Base-by-base conservation (phyloP, 129 eudicot genomes). In the Pulicaria dysenterica region DNA sequence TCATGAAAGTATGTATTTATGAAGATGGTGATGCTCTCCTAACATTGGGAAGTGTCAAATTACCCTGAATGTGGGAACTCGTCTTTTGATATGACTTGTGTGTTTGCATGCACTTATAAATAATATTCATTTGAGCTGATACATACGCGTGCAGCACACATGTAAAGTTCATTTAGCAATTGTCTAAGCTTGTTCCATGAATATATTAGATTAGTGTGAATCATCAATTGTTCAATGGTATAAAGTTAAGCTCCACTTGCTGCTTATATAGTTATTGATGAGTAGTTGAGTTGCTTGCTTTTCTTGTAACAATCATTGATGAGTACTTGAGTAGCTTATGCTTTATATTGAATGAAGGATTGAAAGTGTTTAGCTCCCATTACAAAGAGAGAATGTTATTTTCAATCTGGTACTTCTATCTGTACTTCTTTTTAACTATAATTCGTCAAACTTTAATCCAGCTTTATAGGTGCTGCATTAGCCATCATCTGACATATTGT, bases 1-100 rank as follows among this genome's bases (percentile, higher is more conserved):
- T 56, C 40, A 3, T 13, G 24, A 11, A 62, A 51, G 54, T 49
- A 50, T 70, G 58, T 63, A 62, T 24, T 69, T 72, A 70, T 71
- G 34, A 53, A 40, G 5, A 36, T 3, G 66, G 42, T 14, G 16
- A 8, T 24, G 44, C 5, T 12, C 15, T 11, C 3, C 10, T 8
- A 59, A 5, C 24, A 24, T 24, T 24, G 31, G 31, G 31, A 24
- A 24, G 31, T 24, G 31, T 24, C 31, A 24, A 24, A 2, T 24
- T 24, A 24, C 31, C 31, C 31, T 24, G 31, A 24, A 24, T 24
- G 31, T 24, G 31, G 31, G 31, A 24, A 24, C 31, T 24, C 31
- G 2, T 24, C 31, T 24, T 24, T 24, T 24, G 31, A 24, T 24
- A 24, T 24, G 31, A 2, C 31, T 24, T 24, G 31, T 24, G 31